Conservation (phyloP, 768 basidiomycete genomes). For the Mycena alexandri region DNA sequence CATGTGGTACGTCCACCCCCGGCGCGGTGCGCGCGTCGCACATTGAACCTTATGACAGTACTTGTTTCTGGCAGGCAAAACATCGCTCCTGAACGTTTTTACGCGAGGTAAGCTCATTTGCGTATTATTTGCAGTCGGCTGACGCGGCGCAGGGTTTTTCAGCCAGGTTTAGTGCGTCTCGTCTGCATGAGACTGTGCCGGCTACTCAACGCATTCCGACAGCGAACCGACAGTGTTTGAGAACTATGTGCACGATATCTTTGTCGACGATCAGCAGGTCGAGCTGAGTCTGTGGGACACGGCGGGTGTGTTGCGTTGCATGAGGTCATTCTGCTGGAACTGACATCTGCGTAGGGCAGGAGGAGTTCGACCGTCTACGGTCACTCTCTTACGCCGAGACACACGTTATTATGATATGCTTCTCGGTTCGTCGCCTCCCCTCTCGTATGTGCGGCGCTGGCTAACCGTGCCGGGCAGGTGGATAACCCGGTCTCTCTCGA, state of each 20-base stretch:
- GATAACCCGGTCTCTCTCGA: constrained; percentile 96
- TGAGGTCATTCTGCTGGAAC: constrained; percentile 19
- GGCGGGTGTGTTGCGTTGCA: constrained; percentile 69
- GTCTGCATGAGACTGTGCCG: constrained; percentile 12
- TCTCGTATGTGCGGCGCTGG: constrained; percentile 25
- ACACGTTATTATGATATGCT: constrained; percentile 96
- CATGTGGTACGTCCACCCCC: constrained; percentile 74
- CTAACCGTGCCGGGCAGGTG: constrained; percentile 60
- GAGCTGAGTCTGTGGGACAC: constrained; percentile 98
- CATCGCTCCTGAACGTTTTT: constrained; percentile 89
- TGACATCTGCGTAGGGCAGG: constrained; percentile 73
- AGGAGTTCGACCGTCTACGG: constrained; percentile 94
- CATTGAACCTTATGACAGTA: constrained; percentile 41
- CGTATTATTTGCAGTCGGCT: background rate
- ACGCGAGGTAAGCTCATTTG: constrained; percentile 62
- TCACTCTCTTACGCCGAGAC: constrained; percentile 98
- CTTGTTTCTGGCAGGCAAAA: constrained; percentile 70
- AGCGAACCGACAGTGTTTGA: constrained; percentile 97
- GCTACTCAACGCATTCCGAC: constrained; percentile 23
- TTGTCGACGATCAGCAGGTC: constrained; percentile 87
- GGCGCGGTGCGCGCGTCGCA: constrained; percentile 32
- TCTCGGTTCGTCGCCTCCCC: constrained; percentile 72
- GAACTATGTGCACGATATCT: constrained; percentile 94
- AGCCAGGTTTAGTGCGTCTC: constrained; percentile 89
- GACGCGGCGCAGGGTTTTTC: constrained; percentile 70